Evolutionary conservation across 2,329 filamentous ascomycete species (phyloP).

Genomic region (Emmonsiellopsis sp.): DNA sequence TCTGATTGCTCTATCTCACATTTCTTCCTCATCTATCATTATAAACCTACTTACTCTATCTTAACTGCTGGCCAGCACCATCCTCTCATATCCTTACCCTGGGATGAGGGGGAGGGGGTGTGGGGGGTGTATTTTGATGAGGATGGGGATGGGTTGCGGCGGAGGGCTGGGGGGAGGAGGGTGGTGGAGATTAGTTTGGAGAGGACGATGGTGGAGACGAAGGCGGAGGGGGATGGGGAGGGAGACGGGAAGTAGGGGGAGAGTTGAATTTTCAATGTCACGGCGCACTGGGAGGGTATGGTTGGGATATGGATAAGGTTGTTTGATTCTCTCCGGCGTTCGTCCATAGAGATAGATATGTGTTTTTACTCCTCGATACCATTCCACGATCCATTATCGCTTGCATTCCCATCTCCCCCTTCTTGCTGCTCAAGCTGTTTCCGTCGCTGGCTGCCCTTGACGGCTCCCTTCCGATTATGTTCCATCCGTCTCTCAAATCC

Average conservation of each 20-base stretch:
- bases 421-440: conserved; percentile 16
- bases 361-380: conserved; percentile 27
- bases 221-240: conserved; percentile 2
- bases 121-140: conserved; percentile 39
- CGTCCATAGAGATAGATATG: conserved; percentile 1
- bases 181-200: conserved; percentile 18
- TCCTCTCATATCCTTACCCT: no score
- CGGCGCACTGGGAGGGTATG: not conserved
- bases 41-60: no score
- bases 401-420: conserved; percentile 13
- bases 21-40: no score
- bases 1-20: no score
- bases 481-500: conserved; percentile 39
- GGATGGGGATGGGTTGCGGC: conserved; percentile 29
- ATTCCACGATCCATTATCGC: conserved; percentile 27
- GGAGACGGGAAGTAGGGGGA: not conserved
- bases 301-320: not conserved
- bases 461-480: conserved; percentile 37
- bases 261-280: not conserved
- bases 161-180: conserved; percentile 10
- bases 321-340: conserved; percentile 3
- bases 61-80: no score
- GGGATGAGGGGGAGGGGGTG: no score
- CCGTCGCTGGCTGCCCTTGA: conserved; percentile 30
- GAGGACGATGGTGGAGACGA: conserved; percentile 12